Evolutionary conservation across 1,139 yeast genomes (phyloP).

Genomic region (Hansenula sp.): DNA sequence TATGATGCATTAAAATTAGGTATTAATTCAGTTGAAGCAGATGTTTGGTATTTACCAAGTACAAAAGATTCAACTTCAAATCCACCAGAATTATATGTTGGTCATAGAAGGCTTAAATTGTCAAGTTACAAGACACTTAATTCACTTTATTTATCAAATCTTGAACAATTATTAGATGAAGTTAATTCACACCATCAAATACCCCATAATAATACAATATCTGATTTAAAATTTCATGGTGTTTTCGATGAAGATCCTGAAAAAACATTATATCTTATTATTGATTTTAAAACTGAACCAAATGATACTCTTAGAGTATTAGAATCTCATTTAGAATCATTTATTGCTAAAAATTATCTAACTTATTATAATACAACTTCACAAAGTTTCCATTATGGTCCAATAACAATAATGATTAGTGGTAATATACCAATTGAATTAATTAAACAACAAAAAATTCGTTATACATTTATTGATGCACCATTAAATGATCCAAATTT

Average conservation of each 20-base stretch:
- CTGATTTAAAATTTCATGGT: constrained; percentile 25
- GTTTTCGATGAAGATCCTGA: constrained; percentile 37
- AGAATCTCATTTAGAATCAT: constrained; percentile 28
- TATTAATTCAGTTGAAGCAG: constrained; percentile 64
- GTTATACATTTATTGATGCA: constrained; percentile 32
- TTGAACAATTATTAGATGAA: constrained; percentile 37
- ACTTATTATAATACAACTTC: constrained; percentile 28
- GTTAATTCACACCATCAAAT: not conserved
- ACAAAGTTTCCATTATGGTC: constrained; percentile 29
- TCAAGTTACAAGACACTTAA: constrained; percentile 41
- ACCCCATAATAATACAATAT: not conserved
- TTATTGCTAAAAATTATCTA: constrained; percentile 33
- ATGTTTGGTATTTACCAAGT: constrained; percentile 45
- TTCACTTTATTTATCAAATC: constrained; percentile 49
- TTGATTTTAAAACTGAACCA: constrained; percentile 45
- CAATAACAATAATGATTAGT: constrained; percentile 40
- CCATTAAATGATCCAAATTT: constrained; percentile 19
- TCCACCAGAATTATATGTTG: constrained; percentile 48
- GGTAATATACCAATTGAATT: constrained; percentile 35
- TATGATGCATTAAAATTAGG: constrained; percentile 60
- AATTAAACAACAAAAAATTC: constrained; percentile 11
- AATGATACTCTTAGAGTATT: constrained; percentile 30
- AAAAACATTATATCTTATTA: constrained; percentile 37
- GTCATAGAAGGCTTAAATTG: constrained; percentile 53
- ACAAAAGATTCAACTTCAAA: not conserved